These are phyloP conservation scores for Leccinum olivaceopallidum DNA, from an alignment of 768 basidiomycete genomes.

Conservation along the genomic window DNA sequence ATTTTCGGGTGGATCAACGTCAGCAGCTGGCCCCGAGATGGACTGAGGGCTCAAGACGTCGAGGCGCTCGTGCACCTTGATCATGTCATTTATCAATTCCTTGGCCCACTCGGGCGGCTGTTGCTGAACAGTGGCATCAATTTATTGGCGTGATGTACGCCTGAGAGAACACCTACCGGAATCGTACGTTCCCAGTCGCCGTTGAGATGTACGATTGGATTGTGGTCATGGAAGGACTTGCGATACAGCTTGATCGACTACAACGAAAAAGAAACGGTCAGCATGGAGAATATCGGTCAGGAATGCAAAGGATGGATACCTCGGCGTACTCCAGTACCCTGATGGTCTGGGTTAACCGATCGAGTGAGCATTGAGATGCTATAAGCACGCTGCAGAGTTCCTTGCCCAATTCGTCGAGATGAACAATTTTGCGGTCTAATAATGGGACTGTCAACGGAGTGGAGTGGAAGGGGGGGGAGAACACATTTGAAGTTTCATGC, in stretches of 20 bases:
- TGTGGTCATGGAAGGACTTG: conserved; percentile 66
- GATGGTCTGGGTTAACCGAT: too few relatives aligned
- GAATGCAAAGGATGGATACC: conserved; percentile 36
- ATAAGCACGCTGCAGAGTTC: too few relatives aligned
- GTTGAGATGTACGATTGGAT: conserved; percentile 57
- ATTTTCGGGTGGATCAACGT: too few relatives aligned
- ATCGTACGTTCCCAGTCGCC: conserved; percentile 38
- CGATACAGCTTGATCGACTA: conserved; percentile 71
- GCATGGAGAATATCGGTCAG: neutral
- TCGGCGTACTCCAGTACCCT: conserved; percentile 63
- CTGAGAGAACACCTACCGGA: conserved; percentile 26
- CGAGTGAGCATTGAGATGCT: too few relatives aligned
- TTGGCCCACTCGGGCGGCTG: conserved; percentile 78
- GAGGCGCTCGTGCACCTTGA: conserved; percentile 71
- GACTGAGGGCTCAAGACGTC: conserved; percentile 53
- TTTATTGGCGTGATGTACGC: neutral
- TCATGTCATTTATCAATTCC: conserved; percentile 71
- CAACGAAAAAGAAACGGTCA: conserved; percentile 1
- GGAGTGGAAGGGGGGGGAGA: too few relatives aligned
- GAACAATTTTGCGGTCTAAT: too few relatives aligned
- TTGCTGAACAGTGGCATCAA: conserved; percentile 30
- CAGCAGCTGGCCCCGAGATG: conserved; percentile 30
- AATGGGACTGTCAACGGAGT: too few relatives aligned
- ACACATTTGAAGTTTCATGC: too few relatives aligned
- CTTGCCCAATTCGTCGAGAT: too few relatives aligned